These are phyloP conservation scores for Parmelia sp. DNA, from an alignment of 495 filamentous ascomycete genomes.

Conservation along the genomic window DNA sequence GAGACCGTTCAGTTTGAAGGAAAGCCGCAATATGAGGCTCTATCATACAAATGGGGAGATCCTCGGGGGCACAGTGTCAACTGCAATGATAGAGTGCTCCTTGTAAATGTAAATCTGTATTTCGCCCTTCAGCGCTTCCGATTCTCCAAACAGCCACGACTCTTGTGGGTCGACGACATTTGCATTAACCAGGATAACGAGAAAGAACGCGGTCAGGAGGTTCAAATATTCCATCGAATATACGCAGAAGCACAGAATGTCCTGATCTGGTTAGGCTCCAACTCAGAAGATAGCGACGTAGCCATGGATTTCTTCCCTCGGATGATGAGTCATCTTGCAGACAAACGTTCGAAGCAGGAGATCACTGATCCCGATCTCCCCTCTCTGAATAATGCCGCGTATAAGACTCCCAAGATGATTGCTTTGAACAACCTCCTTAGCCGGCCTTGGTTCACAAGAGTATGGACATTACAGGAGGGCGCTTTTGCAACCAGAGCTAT, in stretches of 20 bases:
- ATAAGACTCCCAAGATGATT: background rate
- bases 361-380: slow-evolving; percentile 1
- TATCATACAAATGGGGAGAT: slow-evolving; percentile 12
- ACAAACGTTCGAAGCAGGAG: background rate
- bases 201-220: slow-evolving; percentile 14
- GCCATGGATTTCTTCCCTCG: background rate
- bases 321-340: background rate
- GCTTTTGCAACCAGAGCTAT: slow-evolving; percentile 2
- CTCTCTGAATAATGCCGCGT: background rate
- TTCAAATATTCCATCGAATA: slow-evolving; percentile 15
- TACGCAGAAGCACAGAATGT: slow-evolving; percentile 13
- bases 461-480: slow-evolving; percentile 19
- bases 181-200: slow-evolving; percentile 21
- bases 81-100: background rate
- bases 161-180: slow-evolving; percentile 24
- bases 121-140: slow-evolving; percentile 3
- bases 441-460: slow-evolving; percentile 18
- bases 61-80: slow-evolving; percentile 1
- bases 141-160: background rate
- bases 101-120: background rate
- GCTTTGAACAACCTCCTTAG: slow-evolving; percentile 7
- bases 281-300: background rate
- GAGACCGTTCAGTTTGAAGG: background rate
- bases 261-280: background rate
- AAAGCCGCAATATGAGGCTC: slow-evolving; percentile 7